Percentiles rank a stretch among this genome's conserved stretches.
Evolutionary conservation across 495 filamentous ascomycete species (phyloP).

Genomic region (Cercophora samala): DNA sequence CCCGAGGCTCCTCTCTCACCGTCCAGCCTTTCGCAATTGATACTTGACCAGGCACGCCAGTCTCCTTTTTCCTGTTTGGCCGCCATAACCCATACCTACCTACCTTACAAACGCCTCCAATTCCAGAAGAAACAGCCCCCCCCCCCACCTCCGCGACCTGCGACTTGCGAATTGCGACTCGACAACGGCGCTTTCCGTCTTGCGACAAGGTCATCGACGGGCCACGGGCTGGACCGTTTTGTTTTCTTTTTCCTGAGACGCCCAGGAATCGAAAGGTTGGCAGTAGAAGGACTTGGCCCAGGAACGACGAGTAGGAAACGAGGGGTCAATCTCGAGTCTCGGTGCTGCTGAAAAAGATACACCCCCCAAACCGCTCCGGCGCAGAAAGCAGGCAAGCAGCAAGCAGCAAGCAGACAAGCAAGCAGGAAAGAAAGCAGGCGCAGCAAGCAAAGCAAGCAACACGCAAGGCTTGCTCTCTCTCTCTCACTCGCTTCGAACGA

Average conservation of each 20-base stretch:
- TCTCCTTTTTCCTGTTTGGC: neutral
- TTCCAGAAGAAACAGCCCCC: slow-evolving; percentile 1
- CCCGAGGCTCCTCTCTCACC: slow-evolving; percentile 2
- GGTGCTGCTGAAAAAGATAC: neutral
- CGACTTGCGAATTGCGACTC: slow-evolving; percentile 17
- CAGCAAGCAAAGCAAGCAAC: too few species aligned
- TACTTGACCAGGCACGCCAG: neutral
- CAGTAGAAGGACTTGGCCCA: neutral
- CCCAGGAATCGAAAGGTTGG: slow-evolving; percentile 2
- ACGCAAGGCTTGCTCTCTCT: too few species aligned
- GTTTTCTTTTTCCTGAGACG: neutral
- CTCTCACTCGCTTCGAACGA: neutral
- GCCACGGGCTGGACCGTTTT: slow-evolving; percentile 5
- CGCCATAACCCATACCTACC: too few species aligned
- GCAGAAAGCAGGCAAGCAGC: too few species aligned
- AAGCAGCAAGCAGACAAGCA: too few species aligned
- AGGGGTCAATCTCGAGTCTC: neutral
- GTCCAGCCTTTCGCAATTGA: neutral
- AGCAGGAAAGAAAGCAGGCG: neutral
- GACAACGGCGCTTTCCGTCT: slow-evolving; percentile 12
- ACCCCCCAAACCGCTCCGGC: too few species aligned
- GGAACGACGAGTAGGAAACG: neutral
- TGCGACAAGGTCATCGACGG: neutral
- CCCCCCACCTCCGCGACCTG: too few species aligned
- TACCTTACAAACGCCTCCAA: slow-evolving; percentile 2